phyloP scores from a whole-genome alignment of 768 basidiomycete species.

The Boletellus ananas region DNA sequence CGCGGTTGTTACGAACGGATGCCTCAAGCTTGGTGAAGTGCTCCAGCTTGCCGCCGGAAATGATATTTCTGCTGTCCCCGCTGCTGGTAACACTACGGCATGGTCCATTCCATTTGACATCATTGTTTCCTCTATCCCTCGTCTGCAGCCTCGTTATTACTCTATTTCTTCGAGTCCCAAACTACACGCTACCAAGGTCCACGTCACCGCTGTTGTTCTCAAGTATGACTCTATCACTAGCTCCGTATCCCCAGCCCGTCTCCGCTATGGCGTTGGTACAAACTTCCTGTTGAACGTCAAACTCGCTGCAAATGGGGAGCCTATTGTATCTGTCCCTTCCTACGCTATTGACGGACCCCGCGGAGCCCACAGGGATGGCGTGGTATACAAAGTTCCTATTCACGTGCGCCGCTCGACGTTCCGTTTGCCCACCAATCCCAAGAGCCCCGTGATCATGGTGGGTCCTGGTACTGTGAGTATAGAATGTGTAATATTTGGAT shows the following conservation, averaged over 20 bases:
- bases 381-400: slow-evolving; percentile 79
- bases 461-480: slow-evolving; percentile 92
- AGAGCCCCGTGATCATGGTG: slow-evolving; percentile 98
- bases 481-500: not conserved
- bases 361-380: slow-evolving; percentile 70
- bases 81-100: slow-evolving; percentile 67
- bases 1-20: slow-evolving; percentile 68
- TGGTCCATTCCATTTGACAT: slow-evolving; percentile 98
- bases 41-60: slow-evolving; percentile 89
- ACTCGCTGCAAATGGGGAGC: slow-evolving; percentile 61
- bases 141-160: slow-evolving; percentile 96
- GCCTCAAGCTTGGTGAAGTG: slow-evolving; percentile 90
- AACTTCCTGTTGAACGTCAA: slow-evolving; percentile 96
- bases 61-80: slow-evolving; percentile 54
- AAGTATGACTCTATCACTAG: slow-evolving; percentile 75
- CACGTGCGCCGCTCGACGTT: slow-evolving; percentile 97
- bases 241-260: slow-evolving; percentile 51
- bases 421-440: slow-evolving; percentile 94
- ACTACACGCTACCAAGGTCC: slow-evolving; percentile 81
- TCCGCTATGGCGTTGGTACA: slow-evolving; percentile 87
- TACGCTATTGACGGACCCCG: slow-evolving; percentile 93
- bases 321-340: slow-evolving; percentile 49
- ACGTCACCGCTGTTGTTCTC: slow-evolving; percentile 93
- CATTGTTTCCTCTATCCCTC: slow-evolving; percentile 88
- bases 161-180: slow-evolving; percentile 99